These are phyloP conservation scores for Pulveroboletus sp. DNA, from an alignment of 768 basidiomycete species.

Conservation along the genomic window DNA sequence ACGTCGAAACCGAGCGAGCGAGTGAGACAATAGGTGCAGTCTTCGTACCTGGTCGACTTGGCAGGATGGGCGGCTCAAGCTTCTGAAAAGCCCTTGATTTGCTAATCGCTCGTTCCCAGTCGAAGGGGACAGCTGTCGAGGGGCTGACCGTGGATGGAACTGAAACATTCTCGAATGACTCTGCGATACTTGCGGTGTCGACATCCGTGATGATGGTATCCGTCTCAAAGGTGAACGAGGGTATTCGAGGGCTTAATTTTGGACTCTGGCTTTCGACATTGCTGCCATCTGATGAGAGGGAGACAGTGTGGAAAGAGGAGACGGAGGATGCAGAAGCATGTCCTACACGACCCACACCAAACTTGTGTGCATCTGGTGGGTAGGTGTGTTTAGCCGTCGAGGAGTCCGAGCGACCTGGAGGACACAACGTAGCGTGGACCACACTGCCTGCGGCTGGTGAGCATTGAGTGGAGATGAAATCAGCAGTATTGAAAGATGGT, in stretches of 20 bases:
- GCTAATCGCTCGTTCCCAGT: constrained; percentile 47
- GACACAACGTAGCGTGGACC: constrained; percentile 16
- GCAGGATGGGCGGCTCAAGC: constrained; percentile 42
- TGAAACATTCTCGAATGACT: constrained; percentile 70
- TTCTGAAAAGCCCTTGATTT: constrained; percentile 28
- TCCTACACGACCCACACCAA: constrained; percentile 31
- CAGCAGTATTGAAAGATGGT: constrained; percentile 47
- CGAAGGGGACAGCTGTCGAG: constrained; percentile 40
- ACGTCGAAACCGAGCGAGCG: constrained; percentile 31
- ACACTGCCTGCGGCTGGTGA: constrained; percentile 16
- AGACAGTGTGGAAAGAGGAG: constrained; percentile 81
- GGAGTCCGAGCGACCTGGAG: constrained; percentile 40
- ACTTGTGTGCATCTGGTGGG: constrained; percentile 39
- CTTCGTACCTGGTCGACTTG: constrained; percentile 38
- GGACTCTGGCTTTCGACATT: constrained; percentile 18
- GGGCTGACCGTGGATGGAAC: constrained; percentile 52
- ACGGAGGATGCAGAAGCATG: constrained; percentile 67
- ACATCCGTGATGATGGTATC: constrained; percentile 35
- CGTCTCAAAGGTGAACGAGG: constrained; percentile 45
- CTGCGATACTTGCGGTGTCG: constrained; percentile 56
- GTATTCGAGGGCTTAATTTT: constrained; percentile 29
- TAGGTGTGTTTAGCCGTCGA: constrained; percentile 57
- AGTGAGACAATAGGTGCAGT: constrained; percentile 17
- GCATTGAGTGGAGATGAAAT: constrained; percentile 33
- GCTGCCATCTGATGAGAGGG: constrained; percentile 61